Percentiles rank a stretch among this genome's conserved stretches.
phyloP scores from a whole-genome alignment of 768 basidiomycete species.

The Rhizopogon roseolus region DNA sequence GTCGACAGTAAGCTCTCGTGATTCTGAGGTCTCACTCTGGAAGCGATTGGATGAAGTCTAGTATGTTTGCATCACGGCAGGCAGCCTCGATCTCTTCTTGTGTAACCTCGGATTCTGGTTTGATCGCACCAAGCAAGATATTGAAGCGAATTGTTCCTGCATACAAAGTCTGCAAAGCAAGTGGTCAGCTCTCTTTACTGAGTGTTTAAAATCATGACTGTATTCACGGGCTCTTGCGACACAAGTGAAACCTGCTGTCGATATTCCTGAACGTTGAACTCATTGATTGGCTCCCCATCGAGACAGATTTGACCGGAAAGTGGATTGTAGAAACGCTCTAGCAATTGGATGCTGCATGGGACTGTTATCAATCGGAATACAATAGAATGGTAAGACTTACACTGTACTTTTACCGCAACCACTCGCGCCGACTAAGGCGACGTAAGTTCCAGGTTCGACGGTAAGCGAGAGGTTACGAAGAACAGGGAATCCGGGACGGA shows the following conservation, averaged over 20 bases:
- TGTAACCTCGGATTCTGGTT: conserved; percentile 72
- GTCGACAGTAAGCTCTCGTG: background rate
- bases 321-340: conserved; percentile 87
- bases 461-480: conserved; percentile 72
- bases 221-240: conserved; percentile 70
- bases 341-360: conserved; percentile 59
- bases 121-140: conserved; percentile 78
- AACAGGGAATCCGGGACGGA: conserved; percentile 78
- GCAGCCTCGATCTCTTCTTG: conserved; percentile 83
- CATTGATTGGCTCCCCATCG: conserved; percentile 69
- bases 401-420: conserved; percentile 82
- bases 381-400: conserved; percentile 35
- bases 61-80: conserved; percentile 83
- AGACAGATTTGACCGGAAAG: conserved; percentile 66
- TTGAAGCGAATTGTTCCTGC: conserved; percentile 90
- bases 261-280: conserved; percentile 82
- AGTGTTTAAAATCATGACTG: conserved; percentile 3
- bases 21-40: conserved; percentile 54
- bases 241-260: conserved; percentile 85
- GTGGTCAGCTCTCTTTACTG: background rate
- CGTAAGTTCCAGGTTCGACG: conserved; percentile 75
- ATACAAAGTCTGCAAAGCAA: conserved; percentile 55
- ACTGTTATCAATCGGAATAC: background rate
- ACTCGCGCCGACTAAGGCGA: conserved; percentile 77
- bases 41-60: conserved; percentile 83